Evolutionary conservation across 2,329 filamentous ascomycete species (phyloP), one percentile per base, ranked within the genome.

Genomic region (Pezicula rhizophila): DNA sequence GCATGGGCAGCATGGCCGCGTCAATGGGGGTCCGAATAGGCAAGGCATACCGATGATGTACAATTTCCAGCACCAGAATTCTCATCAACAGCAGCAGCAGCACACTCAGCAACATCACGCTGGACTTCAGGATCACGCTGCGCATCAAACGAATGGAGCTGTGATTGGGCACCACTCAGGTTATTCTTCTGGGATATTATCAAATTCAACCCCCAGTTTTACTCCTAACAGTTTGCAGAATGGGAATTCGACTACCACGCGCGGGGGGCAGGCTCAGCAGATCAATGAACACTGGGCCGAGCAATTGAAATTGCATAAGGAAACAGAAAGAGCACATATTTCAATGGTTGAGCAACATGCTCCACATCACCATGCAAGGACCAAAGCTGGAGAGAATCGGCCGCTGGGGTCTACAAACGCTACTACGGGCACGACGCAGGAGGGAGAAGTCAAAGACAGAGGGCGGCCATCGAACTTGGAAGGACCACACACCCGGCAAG

Each of bases 251-350:
- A 64, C 68, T 14, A 70, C 69, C 43, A 66, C 73, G 15, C 70
- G 79, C 44, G 71, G 68, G 28, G 72, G 70, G 3, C 78, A 79
- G 54, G 67, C 68, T 23, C 77, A 77, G 48, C 75, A 72, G 48
- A 67, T 75, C 40, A 82, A 70, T 54, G 81, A 84, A 58, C 87
- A 95, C 67, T 97, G 91, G 91, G 83, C 85, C 55, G 85, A 93
- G 64, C 93, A 99, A 70, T 70, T 96, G 56, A 83, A 87, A 53
- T 72, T 91, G 61, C 85, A 84, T 54, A 87, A 91, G 57, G 86
- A 89, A 54, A 82, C 88, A 61, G 88, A 79, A 73, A 82, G 73
- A 71, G 82, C 74, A 69, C 85, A 77, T 77, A 79, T 65, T 72
- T 88, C 76, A 76, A 93, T 83, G 80, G 78, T 73, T 6, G 80